A percentile compares a stretch with the other conserved stretches of the same genome.
Conservation (phyloP, 345 rosid species). For the Melaleuca quinquenervia region DNA sequence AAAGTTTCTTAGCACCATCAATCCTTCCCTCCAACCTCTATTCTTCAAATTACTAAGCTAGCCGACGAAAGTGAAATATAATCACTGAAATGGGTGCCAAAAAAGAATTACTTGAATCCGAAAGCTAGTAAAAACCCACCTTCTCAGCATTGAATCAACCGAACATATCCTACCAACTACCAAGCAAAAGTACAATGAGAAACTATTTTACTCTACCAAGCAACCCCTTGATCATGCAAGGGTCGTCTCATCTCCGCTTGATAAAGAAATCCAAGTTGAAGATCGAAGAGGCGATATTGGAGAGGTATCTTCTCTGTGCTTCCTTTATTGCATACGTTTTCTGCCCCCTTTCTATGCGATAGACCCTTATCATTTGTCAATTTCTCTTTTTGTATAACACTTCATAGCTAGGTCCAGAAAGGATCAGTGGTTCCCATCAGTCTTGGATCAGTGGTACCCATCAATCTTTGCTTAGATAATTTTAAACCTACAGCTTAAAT, state of each 20-base stretch:
- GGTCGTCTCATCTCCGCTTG: neutral
- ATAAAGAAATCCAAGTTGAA: neutral
- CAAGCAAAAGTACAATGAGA: neutral
- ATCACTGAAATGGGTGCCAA: neutral
- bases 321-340: neutral
- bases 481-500: neutral
- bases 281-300: neutral
- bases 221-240: neutral
- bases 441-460: neutral
- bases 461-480: neutral
- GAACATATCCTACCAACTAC: neutral
- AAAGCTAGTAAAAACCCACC: neutral
- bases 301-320: neutral
- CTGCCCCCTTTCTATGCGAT: neutral
- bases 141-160: neutral
- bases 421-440: neutral
- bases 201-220: neutral
- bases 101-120: neutral
- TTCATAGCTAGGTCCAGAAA: neutral
- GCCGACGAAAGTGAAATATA: neutral
- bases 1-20: neutral
- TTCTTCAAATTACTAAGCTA: neutral
- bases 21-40: neutral
- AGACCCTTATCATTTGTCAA: neutral
- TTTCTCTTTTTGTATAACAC: neutral